phyloP scores from a whole-genome alignment of 495 filamentous ascomycete genomes.

The Aspergillus sclerotioniger region DNA sequence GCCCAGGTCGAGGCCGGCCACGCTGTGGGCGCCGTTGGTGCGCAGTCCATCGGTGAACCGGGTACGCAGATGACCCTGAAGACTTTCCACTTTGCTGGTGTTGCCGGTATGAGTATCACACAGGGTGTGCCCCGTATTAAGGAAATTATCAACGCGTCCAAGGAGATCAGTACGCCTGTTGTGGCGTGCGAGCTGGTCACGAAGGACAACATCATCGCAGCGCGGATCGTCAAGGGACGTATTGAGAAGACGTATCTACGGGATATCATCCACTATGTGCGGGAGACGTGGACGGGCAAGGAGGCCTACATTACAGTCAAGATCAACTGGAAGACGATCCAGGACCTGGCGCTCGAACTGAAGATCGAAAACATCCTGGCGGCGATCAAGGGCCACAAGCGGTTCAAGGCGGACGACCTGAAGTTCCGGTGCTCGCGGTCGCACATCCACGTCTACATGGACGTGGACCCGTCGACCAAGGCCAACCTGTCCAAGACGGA shows the following conservation, averaged over 20 bases:
- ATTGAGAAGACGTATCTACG: slow-evolving; percentile 66
- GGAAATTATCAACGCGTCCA: slow-evolving; percentile 98
- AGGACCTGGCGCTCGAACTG: slow-evolving; percentile 76
- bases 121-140: slow-evolving; percentile 99
- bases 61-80: slow-evolving; percentile 99
- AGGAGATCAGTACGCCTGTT: slow-evolving; percentile 88
- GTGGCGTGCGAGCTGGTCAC: slow-evolving; percentile 80
- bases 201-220: slow-evolving; percentile 65
- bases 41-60: slow-evolving; percentile 96
- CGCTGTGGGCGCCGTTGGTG: slow-evolving; percentile 95
- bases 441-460: slow-evolving; percentile 56
- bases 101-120: slow-evolving; percentile 98
- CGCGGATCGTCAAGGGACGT: slow-evolving; percentile 81
- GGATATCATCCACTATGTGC: slow-evolving; percentile 69
- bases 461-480: slow-evolving; percentile 55
- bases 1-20: slow-evolving; percentile 91
- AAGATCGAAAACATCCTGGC: slow-evolving; percentile 62
- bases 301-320: slow-evolving; percentile 69
- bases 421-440: slow-evolving; percentile 44
- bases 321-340: slow-evolving; percentile 73
- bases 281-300: slow-evolving; percentile 77
- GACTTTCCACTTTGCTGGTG: slow-evolving; percentile 99
- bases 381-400: slow-evolving; percentile 73
- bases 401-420: slow-evolving; percentile 66
- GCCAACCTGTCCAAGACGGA: slow-evolving; percentile 54